A percentile compares a stretch with the other conserved stretches of the same genome.
Evolutionary conservation across 257 asterid genomes (phyloP).

Genomic region (Ajuga chamaepitys): DNA sequence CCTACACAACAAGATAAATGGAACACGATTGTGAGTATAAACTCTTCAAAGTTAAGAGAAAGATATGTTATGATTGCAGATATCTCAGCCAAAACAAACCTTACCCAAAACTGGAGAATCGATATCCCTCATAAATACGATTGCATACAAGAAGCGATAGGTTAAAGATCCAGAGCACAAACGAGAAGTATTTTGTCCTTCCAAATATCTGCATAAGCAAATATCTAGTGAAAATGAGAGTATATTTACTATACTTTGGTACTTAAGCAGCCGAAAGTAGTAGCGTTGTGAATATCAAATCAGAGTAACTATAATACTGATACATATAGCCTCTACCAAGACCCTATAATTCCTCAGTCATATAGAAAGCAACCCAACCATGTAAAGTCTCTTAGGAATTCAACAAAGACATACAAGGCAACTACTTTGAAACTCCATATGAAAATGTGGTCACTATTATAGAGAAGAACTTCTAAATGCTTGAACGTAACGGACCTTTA

Average conservation of each 20-base stretch:
- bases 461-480: conserved; percentile 6
- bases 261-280: conserved; percentile 6
- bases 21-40: neutral
- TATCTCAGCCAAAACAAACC: conserved; percentile 13
- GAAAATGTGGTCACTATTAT: conserved; percentile 1
- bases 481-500: conserved; percentile 57
- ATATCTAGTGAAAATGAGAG: conserved; percentile 39
- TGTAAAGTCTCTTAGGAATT: neutral
- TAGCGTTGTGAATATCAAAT: neutral
- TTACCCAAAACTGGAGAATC: conserved; percentile 78
- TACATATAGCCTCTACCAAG: neutral
- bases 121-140: conserved; percentile 79
- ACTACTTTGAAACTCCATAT: neutral
- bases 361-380: neutral
- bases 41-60: neutral
- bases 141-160: conserved; percentile 63
- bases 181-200: conserved; percentile 58
- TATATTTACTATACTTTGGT: conserved; percentile 4
- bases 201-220: conserved; percentile 68
- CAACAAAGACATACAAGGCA: neutral
- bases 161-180: conserved; percentile 65
- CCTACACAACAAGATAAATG: conserved; percentile 41
- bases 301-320: neutral
- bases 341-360: neutral
- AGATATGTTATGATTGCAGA: conserved; percentile 6